phyloP scores from a whole-genome alignment of 164 flowering plant genomes.

The Dillenia suffruticosa region DNA sequence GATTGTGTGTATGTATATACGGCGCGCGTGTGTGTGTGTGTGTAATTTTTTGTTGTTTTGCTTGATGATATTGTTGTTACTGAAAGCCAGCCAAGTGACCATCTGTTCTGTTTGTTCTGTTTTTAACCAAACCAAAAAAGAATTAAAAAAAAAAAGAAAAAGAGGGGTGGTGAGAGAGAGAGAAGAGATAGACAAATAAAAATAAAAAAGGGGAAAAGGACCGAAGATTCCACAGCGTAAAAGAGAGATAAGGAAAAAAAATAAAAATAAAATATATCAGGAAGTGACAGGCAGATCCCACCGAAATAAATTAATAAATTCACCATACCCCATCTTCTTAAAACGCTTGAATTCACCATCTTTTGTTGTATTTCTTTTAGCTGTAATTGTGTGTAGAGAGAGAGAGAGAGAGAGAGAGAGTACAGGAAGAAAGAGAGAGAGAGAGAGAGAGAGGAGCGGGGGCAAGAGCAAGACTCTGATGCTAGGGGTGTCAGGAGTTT shows the following conservation, averaged over 20 bases:
- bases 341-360: slow-evolving; percentile 54
- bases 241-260: neutral
- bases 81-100: slow-evolving; percentile 17
- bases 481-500: slow-evolving; percentile 30
- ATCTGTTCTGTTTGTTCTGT: slow-evolving; percentile 8
- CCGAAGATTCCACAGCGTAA: slow-evolving; percentile 33
- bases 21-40: no score
- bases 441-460: no score
- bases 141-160: neutral
- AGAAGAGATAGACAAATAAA: neutral
- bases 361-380: slow-evolving; percentile 12
- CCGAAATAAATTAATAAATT: slow-evolving; percentile 43
- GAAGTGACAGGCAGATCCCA: slow-evolving; percentile 61
- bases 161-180: neutral
- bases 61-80: slow-evolving; percentile 6
- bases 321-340: slow-evolving; percentile 44
- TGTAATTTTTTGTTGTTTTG: no score
- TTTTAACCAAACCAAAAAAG: neutral
- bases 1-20: no score
- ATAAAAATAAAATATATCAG: slow-evolving; percentile 9
- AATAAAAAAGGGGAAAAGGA: slow-evolving; percentile 8
- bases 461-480: slow-evolving; percentile 10
- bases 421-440: no score
- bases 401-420: neutral
- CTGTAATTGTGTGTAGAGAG: slow-evolving; percentile 12